These are phyloP conservation scores for Penicillium cosmopolitanum DNA, from an alignment of 495 filamentous ascomycete species.

Conservation along the genomic window DNA sequence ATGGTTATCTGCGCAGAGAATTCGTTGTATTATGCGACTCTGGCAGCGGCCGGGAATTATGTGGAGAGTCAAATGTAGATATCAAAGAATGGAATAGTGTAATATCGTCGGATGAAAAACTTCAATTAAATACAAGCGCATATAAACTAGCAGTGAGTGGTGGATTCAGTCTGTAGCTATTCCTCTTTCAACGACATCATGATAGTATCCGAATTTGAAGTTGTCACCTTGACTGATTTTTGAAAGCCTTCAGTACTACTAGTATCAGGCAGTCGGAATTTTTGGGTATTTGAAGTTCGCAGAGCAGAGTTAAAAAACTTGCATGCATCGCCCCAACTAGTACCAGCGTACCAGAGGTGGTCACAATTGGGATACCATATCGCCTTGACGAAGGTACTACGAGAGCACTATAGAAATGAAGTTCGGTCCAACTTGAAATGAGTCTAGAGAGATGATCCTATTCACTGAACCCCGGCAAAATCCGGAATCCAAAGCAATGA, in stretches of 20 bases:
- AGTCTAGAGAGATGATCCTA: constrained; percentile 17
- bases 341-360: too few species aligned
- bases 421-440: background rate
- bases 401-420: background rate
- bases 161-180: too few species aligned
- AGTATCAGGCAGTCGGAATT: too few species aligned
- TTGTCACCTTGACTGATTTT: too few species aligned
- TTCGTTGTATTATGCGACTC: constrained; percentile 51
- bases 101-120: background rate
- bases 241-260: too few species aligned
- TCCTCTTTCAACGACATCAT: too few species aligned
- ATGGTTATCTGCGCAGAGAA: constrained; percentile 56
- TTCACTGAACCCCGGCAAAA: constrained; percentile 18
- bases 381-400: background rate
- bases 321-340: too few species aligned
- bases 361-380: background rate
- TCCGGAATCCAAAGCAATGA: constrained; percentile 15
- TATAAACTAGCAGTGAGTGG: too few species aligned
- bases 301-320: too few species aligned
- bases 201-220: too few species aligned
- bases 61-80: constrained; percentile 30
- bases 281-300: too few species aligned
- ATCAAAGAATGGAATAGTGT: background rate
- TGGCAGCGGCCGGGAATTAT: constrained; percentile 45
- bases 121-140: too few species aligned